Evolutionary conservation across 1,139 yeast genomes (phyloP).

Genomic region (Diutina rugosa): DNA sequence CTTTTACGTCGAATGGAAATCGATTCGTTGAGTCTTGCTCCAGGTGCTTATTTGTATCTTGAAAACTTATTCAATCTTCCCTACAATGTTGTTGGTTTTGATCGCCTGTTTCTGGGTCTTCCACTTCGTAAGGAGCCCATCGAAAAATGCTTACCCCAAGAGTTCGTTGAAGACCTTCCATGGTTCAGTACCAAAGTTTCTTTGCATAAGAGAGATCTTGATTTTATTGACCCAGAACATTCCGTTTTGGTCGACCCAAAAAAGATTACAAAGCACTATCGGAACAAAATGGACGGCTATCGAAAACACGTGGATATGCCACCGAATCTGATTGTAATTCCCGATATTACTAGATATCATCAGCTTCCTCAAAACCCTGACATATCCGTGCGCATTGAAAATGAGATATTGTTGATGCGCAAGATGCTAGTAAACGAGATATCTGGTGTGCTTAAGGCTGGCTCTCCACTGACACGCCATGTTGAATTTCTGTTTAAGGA

Average conservation of each 20-base stretch:
- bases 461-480: background rate
- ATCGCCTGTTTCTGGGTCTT: constrained; percentile 25
- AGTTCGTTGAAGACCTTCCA: constrained; percentile 28
- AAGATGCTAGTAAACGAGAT: background rate
- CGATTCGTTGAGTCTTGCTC: background rate
- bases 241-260: background rate
- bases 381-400: background rate
- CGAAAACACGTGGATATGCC: background rate
- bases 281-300: background rate
- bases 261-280: background rate
- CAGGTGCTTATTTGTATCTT: background rate
- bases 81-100: constrained; percentile 33
- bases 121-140: constrained; percentile 17
- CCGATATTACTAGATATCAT: constrained; percentile 17
- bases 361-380: constrained; percentile 7
- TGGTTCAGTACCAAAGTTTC: constrained; percentile 19
- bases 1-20: constrained; percentile 23
- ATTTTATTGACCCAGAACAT: constrained; percentile 18
- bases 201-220: constrained; percentile 25
- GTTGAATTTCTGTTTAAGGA: background rate
- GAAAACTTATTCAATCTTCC: constrained; percentile 7
- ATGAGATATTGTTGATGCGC: background rate
- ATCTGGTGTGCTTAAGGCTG: background rate
- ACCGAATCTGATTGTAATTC: constrained; percentile 14
- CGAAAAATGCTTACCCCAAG: constrained; percentile 19